A percentile compares a stretch with the other conserved stretches of the same genome.
These are phyloP conservation scores for Populus trichocarpa DNA, from an alignment of 441 rosid genomes.

Conservation along the genomic window DNA sequence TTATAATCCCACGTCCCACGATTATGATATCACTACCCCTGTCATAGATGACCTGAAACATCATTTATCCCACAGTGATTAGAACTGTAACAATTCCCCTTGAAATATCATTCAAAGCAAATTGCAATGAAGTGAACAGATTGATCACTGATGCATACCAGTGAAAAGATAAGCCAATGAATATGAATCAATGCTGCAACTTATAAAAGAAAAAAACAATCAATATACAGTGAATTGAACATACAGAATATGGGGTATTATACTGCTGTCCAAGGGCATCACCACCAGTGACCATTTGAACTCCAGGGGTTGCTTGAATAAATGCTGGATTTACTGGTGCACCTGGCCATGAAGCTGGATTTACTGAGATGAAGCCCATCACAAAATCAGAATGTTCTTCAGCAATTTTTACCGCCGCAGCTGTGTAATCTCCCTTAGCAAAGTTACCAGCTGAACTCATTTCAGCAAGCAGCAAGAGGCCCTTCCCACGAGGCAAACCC, in stretches of 20 bases:
- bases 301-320: conserved; percentile 99
- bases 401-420: conserved; percentile 86
- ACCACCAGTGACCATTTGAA: conserved; percentile 87
- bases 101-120: neutral
- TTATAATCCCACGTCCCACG: conserved; percentile 95
- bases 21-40: conserved; percentile 94
- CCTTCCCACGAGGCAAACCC: conserved; percentile 94
- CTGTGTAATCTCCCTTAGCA: conserved; percentile 91
- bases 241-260: conserved; percentile 87
- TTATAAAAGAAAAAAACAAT: neutral
- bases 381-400: conserved; percentile 92
- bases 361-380: conserved; percentile 93
- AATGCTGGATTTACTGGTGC: conserved; percentile 70
- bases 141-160: neutral
- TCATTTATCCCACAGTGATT: neutral
- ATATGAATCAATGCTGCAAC: neutral
- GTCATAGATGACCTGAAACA: conserved; percentile 69
- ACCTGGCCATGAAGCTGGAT: conserved; percentile 95
- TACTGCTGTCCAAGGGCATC: conserved; percentile 94
- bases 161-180: neutral
- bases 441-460: conserved; percentile 99
- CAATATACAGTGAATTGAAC: conserved; percentile 15
- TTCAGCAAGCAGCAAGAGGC: conserved; percentile 89
- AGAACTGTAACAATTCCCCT: neutral
- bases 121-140: neutral